Evolutionary conservation across 148 eudicot genomes (phyloP), one percentile per base, ranked within the genome.

Genomic region (Cornus controversa): DNA sequence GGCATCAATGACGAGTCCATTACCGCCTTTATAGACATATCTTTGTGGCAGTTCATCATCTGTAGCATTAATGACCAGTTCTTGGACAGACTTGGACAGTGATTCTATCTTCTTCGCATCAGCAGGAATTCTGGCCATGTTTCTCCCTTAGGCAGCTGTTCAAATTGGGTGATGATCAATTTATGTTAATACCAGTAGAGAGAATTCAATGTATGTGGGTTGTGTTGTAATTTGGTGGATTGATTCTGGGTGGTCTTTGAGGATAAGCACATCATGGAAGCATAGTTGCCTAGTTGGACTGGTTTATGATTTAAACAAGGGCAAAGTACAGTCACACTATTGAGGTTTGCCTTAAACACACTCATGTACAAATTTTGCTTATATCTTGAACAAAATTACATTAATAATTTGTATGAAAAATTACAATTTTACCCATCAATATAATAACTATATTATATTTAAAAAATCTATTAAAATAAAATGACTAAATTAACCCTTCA

Each of bases 11-110:
- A 27, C 50, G 69, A 45, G n/a, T n/a, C n/a, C 79, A 72, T 71
- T 27, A 75, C 69, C 66, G 28, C 74, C 54, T 16, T 78, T 81
- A 57, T 78, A 67, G 8, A 85, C 73, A 42, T 83, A 89, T 57
- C 71, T 76, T 25, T 83, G 75, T 3, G 89, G 92, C 24, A 83
- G 45, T 24, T 82, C 78, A 42, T 73, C 36, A 29, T 24, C n/a
- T n/a, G n/a, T n/a, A n/a, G n/a, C 29, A 37, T 62, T 28, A 16
- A 58, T 40, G 14, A 70, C 37, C 57, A 83, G 76, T 24, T 81
- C 88, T 77, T 86, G 89, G 31, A 89, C 86, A 22, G 85, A 81
- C 18, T 74, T 80, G 29, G 74, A 40, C 18, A 78, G 64, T 73
- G 81, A 11, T 72, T 70, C 83, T 18, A 69, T 64, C 77, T 57